Conservation (phyloP, 192 early-diverging fungal species). For the Dispira parvispora region DNA sequence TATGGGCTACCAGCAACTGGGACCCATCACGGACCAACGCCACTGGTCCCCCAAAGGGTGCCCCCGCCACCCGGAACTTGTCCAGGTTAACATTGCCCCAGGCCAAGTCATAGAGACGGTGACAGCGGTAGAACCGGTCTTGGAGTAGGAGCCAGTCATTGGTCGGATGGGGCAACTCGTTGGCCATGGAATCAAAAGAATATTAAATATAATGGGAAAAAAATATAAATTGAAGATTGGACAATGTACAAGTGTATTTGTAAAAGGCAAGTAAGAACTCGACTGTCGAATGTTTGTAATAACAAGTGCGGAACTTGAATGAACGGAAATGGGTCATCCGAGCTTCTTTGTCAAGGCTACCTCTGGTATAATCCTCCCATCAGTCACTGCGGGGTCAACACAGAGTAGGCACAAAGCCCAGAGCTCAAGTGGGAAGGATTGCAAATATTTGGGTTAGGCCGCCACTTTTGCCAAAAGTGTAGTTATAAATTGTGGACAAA, state of each 20-base stretch:
- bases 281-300: no score
- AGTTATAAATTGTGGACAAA: no score
- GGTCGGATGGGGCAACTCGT: conserved; percentile 8
- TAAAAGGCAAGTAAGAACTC: no score
- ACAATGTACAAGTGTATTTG: not conserved
- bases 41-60: conserved; percentile 82
- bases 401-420: no score
- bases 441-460: no score
- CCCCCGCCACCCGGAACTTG: conserved; percentile 64
- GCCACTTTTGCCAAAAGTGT: no score
- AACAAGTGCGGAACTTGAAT: no score
- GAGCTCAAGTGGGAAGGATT: no score
- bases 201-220: not conserved
- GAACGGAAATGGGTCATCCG: no score
- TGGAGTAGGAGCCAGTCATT: conserved; percentile 14
- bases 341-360: no score
- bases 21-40: conserved; percentile 88
- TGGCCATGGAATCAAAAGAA: not conserved
- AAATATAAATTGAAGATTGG: not conserved
- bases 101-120: conserved; percentile 71
- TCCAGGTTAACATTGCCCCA: conserved; percentile 82
- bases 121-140: conserved; percentile 30
- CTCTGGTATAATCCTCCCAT: no score
- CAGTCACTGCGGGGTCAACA: no score
- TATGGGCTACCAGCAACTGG: conserved; percentile 57